Evolutionary conservation across 2,329 filamentous ascomycete genomes (phyloP), one percentile per base, ranked within the genome.

Genomic region (Colletotrichum simmondsii): DNA sequence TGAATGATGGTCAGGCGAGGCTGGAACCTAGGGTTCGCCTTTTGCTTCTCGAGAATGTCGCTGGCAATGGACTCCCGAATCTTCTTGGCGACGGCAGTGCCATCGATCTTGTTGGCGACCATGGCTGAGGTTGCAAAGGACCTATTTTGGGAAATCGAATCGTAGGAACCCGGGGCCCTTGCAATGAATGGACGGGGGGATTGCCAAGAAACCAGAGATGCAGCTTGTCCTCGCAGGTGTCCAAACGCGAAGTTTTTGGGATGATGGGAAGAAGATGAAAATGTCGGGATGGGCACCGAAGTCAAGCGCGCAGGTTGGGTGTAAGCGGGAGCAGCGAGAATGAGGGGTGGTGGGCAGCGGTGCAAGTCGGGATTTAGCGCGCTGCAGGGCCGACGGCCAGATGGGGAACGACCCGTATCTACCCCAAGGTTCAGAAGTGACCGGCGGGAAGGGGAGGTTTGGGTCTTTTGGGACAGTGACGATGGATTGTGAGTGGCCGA

Each of bases 1-100:
- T 99, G 97, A 77, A 99, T 93, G 82, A 99, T 99, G 83, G 95
- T 97, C 82, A 99, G 88, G 76, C 90, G 93, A 65, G 97, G 97
- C 85, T 92, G 92, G 87, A 95, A 99, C 78, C 95, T 90, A 53
- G 96, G 93, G 82, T 98, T 98, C 74, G 87, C 84, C 84, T 91
- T 89, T 84, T 98, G 96, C 82, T 92, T 93, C 81, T 94, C 88
- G 77, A 91, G 89, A 83, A 99, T 97, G 84, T 98, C 92, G 59
- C 86, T 86, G 78, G 92, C 92, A 79, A 99, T 89, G 74, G 89
- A 89, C 86, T 95, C 94, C 74, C 97, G 93, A 81, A 98, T 98
- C 81, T 87, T 90, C 87, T 96, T 97, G 78, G 97, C 97, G 86
- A 98, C 95, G 82, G 94, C 95, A 69, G 93, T 98, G 87, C 97